Percentiles rank a stretch among this genome's conserved stretches.
phyloP scores from a whole-genome alignment of 78 protist species.

The Dictyostelium brefeldianum region DNA sequence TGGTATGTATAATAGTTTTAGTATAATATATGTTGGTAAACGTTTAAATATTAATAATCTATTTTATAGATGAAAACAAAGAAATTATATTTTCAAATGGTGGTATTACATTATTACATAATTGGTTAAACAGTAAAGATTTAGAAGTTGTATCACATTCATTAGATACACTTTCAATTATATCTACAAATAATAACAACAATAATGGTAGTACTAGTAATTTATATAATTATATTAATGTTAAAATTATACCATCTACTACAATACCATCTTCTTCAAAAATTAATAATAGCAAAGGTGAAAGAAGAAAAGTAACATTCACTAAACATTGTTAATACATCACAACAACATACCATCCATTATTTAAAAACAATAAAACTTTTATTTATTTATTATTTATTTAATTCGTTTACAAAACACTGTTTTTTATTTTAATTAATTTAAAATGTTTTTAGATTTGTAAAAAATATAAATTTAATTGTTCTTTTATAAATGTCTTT shows the following conservation, averaged over 20 bases:
- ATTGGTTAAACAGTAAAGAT: background rate
- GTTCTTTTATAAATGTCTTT: too few species aligned
- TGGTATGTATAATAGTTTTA: background rate
- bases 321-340: background rate
- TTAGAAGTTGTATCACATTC: slow-evolving; percentile 1
- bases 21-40: background rate
- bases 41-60: background rate
- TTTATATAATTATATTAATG: slow-evolving; percentile 4
- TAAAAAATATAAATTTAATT: too few species aligned
- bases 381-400: too few species aligned
- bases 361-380: too few species aligned
- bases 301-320: background rate
- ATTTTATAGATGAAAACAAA: slow-evolving; percentile 33
- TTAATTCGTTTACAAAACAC: too few species aligned
- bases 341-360: too few species aligned
- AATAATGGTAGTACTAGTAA: too few species aligned
- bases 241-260: slow-evolving; percentile 13
- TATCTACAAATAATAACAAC: slow-evolving; percentile 29
- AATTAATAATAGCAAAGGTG: background rate
- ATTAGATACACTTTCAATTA: slow-evolving; percentile 14
- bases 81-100: slow-evolving; percentile 47
- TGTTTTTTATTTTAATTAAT: too few species aligned
- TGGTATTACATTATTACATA: slow-evolving; percentile 51
- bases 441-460: too few species aligned
- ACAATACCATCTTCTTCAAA: background rate